phyloP scores from a whole-genome alignment of 352 stramenopile species.

The Globisporangium solare region DNA sequence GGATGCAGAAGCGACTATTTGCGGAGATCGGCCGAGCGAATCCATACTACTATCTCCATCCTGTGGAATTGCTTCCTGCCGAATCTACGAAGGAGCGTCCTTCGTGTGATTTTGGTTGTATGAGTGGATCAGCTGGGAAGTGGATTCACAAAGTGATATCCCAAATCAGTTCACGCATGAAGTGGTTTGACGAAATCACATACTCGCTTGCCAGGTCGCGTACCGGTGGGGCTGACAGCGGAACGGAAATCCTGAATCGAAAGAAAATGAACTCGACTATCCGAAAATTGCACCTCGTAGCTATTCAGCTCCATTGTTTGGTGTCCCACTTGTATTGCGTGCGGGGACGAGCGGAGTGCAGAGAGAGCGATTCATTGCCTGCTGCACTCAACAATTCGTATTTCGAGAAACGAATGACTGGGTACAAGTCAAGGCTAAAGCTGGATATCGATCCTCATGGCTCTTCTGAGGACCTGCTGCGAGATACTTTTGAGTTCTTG shows the following conservation, averaged over 20 bases:
- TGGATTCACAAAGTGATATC: conserved; percentile 71
- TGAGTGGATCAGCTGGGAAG: conserved; percentile 37
- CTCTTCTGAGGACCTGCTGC: conserved; percentile 44
- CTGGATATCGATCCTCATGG: conserved; percentile 43
- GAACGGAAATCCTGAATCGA: conserved; percentile 57
- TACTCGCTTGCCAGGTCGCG: conserved; percentile 64
- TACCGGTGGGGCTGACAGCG: conserved; percentile 13
- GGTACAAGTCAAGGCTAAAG: conserved; percentile 67
- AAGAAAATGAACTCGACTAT: conserved; percentile 85
- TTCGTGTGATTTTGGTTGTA: conserved; percentile 56
- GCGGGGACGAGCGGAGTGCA: conserved; percentile 40
- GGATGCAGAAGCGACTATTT: conserved; percentile 51
- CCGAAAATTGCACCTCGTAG: conserved; percentile 71
- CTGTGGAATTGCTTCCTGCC: conserved; percentile 18
- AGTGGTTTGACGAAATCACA: conserved; percentile 67
- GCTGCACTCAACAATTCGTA: conserved; percentile 65
- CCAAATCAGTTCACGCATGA: conserved; percentile 78
- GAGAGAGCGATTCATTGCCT: conserved; percentile 49
- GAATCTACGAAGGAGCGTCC: neutral
- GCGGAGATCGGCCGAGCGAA: conserved; percentile 63
- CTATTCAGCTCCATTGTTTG: conserved; percentile 68
- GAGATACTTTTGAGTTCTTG: conserved; percentile 76
- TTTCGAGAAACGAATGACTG: conserved; percentile 71
- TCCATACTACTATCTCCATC: conserved; percentile 68
- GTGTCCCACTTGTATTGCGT: conserved; percentile 69